Base-by-base conservation (phyloP, 176 grass and related monocot genomes). In the Miscanthus lutarioriparius region DNA sequence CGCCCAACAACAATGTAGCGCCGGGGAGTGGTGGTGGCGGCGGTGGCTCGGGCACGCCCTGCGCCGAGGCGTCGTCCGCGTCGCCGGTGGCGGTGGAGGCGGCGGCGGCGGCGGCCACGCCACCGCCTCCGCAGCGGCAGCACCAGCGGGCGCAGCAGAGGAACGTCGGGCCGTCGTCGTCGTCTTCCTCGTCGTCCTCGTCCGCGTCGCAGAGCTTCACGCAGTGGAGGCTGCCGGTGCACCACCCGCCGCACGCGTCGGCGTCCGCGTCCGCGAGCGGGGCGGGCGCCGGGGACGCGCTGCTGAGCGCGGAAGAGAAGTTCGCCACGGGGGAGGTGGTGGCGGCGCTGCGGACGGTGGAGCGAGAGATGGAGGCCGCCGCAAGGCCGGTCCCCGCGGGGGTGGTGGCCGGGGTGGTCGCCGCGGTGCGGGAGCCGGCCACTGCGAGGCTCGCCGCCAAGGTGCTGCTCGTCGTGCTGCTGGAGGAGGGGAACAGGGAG, bases 201-300 rank as follows among this genome's bases (percentile, higher is more conserved):
- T 95, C 93, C 10, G 89, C 93, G 30, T 95, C 90, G 23, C 93
- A 92, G 90, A 95, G 93, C 76, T 95, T 95, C 83, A 95, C 93
- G 33, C 90, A 92, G 88, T 95, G 93, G 93, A 40, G 93, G 53
- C 82, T 92, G 72, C 93, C 93, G 13, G 88, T 95, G 82, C 85
- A 90, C 74, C 93, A 95, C 80, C 93, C 82, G 64, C 90, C 84
- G 49, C 93, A 90, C 12, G 43, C 74, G 22, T 75, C 82, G 8
- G 38, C 78, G 16, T 26, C 71, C 9, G 26, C 2, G 11, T 17
- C 48, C 3, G 48, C 47, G 0, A 19, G 22, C 1, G 51, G 2
- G 2, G 38, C 25, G 3, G 49, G 8, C 0, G 41, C 1, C 23
- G 69, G 41, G 1, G 40, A 76, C 70, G 76, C 79, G 45, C 58